A percentile compares a stretch with the other conserved stretches of the same genome.
These are phyloP conservation scores for Phellopilus nigrolimitatus DNA, from an alignment of 1,284 basidiomycete species.

Conservation along the genomic window DNA sequence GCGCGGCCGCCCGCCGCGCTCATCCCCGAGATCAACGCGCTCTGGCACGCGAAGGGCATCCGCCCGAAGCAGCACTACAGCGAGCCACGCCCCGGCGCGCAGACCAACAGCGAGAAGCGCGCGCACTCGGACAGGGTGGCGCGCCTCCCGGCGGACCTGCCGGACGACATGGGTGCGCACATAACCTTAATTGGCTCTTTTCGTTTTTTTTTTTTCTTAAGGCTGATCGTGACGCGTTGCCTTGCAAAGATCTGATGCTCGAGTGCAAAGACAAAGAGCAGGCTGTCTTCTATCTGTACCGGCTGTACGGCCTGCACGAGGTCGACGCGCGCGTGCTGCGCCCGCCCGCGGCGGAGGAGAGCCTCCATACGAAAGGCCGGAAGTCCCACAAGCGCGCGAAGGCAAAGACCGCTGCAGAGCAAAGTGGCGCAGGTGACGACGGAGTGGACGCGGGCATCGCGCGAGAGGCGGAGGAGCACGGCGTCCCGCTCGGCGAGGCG, in stretches of 20 bases:
- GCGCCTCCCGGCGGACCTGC: conserved; percentile 57
- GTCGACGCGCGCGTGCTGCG: conserved; percentile 35
- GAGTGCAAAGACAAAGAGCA: conserved; percentile 94
- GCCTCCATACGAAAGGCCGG: conserved; percentile 47
- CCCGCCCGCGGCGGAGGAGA: conserved; percentile 45
- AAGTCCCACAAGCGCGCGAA: conserved; percentile 36
- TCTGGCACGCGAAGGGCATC: conserved; percentile 73
- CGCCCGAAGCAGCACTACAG: conserved; percentile 87
- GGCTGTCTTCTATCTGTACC: conserved; percentile 81
- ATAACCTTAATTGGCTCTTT: not conserved
- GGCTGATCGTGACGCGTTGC: conserved; percentile 19
- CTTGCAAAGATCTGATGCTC: conserved; percentile 78
- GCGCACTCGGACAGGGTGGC: conserved; percentile 83
- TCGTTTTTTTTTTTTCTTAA: not conserved
- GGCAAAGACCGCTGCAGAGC: not conserved
- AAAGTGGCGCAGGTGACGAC: not conserved
- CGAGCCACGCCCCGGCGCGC: conserved; percentile 73
- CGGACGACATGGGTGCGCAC: conserved; percentile 58
- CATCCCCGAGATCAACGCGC: conserved; percentile 68
- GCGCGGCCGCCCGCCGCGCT: conserved; percentile 43
- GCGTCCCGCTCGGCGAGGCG: not conserved
- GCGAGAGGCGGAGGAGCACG: conserved; percentile 17
- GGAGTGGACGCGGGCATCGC: not conserved
- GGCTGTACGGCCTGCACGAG: conserved; percentile 61
- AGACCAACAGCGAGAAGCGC: conserved; percentile 73